phyloP scores from a whole-genome alignment of 306 rosid genomes.

The Chamaecrista fasciculata region DNA sequence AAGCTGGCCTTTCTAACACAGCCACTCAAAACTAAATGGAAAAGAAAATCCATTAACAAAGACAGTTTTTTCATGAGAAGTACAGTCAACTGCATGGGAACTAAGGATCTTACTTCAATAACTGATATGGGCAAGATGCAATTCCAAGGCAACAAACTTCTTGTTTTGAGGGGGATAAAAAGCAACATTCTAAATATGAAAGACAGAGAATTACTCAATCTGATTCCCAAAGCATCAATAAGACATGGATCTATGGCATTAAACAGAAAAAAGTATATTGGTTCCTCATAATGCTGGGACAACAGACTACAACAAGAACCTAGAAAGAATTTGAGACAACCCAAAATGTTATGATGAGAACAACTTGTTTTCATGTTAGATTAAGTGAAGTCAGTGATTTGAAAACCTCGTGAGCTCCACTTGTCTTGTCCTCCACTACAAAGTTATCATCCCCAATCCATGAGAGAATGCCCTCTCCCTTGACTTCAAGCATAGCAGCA shows the following conservation, averaged over 20 bases:
- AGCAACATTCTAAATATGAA: background rate
- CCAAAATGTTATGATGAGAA: slow-evolving; percentile 4
- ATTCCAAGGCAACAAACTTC: no score
- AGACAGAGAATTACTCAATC: background rate
- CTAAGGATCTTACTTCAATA: background rate
- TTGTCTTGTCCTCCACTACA: slow-evolving; percentile 56
- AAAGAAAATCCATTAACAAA: background rate
- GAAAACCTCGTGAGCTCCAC: slow-evolving; percentile 59
- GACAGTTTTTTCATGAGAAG: background rate
- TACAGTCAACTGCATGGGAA: background rate
- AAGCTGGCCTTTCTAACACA: background rate
- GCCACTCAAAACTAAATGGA: background rate
- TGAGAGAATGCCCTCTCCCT: slow-evolving; percentile 61
- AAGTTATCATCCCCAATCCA: slow-evolving; percentile 72
- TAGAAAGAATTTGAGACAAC: background rate
- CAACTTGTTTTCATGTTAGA: slow-evolving; percentile 6
- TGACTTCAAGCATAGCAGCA: slow-evolving; percentile 58
- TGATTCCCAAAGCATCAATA: background rate
- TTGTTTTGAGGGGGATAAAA: no score
- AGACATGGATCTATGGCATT: background rate
- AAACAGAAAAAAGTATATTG: no score
- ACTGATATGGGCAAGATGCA: background rate
- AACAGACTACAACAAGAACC: no score
- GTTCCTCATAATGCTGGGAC: background rate
- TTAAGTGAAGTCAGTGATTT: background rate